These are phyloP conservation scores for Candida parachauliodes DNA, from an alignment of 805 yeast species.

Conservation along the genomic window DNA sequence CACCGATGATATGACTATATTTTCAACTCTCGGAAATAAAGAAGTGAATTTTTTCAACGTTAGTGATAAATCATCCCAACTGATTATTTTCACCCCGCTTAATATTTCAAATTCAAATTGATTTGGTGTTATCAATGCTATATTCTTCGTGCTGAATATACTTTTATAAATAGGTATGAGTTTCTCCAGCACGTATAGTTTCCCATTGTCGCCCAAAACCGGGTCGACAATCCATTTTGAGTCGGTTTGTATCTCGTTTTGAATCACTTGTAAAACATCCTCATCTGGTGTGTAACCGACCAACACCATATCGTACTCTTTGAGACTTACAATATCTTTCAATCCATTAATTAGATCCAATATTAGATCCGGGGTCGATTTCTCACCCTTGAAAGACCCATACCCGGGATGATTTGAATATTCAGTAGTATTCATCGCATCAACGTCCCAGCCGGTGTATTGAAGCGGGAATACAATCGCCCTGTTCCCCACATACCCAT, in stretches of 20 bases:
- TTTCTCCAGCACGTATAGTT: constrained; percentile 63
- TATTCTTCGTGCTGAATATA: constrained; percentile 40
- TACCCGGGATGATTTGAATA: constrained; percentile 73
- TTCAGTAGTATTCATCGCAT: constrained; percentile 59
- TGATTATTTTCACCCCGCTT: constrained; percentile 42
- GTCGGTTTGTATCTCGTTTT: constrained; percentile 33
- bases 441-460: constrained; percentile 66
- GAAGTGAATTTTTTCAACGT: constrained; percentile 43
- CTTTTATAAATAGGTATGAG: constrained; percentile 51
- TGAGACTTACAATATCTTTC: constrained; percentile 29
- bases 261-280: constrained; percentile 50
- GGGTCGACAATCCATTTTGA: constrained; percentile 74
- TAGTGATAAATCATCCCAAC: constrained; percentile 30
- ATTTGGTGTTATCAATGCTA: constrained; percentile 64
- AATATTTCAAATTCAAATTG: constrained; percentile 70
- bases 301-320: constrained; percentile 57
- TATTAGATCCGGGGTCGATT: constrained; percentile 32
- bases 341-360: constrained; percentile 29
- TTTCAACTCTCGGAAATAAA: constrained; percentile 39
- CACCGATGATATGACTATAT: constrained; percentile 60
- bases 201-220: constrained; percentile 88
- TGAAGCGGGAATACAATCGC: constrained; percentile 66
- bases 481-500: constrained; percentile 70
- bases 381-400: constrained; percentile 50
- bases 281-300: constrained; percentile 78